These are phyloP conservation scores for Oryza glumipatula DNA, from an alignment of 176 grass and related monocot genomes.

Conservation along the genomic window DNA sequence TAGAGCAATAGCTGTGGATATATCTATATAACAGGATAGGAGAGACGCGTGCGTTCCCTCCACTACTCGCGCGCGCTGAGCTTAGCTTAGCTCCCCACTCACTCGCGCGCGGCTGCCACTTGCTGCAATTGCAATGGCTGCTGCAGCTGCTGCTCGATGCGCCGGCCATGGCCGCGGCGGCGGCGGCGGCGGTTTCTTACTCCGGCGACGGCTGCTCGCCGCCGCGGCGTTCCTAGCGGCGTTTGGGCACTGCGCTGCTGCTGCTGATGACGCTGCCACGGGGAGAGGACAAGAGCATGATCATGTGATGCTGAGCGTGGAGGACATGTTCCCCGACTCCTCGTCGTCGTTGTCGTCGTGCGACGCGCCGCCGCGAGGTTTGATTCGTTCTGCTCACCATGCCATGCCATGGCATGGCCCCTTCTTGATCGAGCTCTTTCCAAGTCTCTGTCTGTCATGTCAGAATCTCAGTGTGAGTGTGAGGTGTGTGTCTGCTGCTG, in stretches of 20 bases:
- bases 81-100: too few relatives aligned
- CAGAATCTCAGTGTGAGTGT: not conserved
- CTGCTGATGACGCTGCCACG: not conserved
- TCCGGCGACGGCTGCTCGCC: not conserved
- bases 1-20: not conserved
- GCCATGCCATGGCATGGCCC: too few relatives aligned
- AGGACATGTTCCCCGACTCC: not conserved
- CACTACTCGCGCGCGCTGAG: not conserved
- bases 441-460: too few relatives aligned
- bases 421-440: too few relatives aligned
- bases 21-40: slow-evolving; percentile 40
- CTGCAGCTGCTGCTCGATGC: not conserved
- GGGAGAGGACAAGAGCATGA: not conserved
- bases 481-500: too few relatives aligned
- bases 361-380: slow-evolving; percentile 27
- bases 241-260: slow-evolving; percentile 3
- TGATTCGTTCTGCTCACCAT: not conserved
- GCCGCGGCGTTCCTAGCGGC: not conserved
- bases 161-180: slow-evolving; percentile 6
- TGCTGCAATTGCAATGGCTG: slow-evolving; percentile 14
- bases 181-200: slow-evolving; percentile 5
- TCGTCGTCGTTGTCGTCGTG: slow-evolving; percentile 23
- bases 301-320: slow-evolving; percentile 15
- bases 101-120: not conserved
- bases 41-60: slow-evolving; percentile 24